Percentiles rank a stretch among this genome's conserved stretches.
Evolutionary conservation across 441 rosid species (phyloP).

Genomic region (Bocquillonia castaneifolia): DNA sequence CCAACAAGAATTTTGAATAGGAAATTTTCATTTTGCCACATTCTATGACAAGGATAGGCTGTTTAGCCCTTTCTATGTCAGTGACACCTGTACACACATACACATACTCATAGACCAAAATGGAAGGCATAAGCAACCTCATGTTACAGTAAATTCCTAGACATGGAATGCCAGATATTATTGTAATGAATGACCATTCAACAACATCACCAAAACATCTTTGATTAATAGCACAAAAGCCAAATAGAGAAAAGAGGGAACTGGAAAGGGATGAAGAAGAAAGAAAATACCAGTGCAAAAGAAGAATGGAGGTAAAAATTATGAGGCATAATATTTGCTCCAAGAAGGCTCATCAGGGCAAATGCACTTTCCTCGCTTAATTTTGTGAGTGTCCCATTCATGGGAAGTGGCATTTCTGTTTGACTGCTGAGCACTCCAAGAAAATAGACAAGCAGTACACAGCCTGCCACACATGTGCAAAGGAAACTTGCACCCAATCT

Average conservation of each 20-base stretch:
- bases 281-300: constrained; percentile 59
- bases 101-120: neutral
- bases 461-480: constrained; percentile 51
- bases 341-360: constrained; percentile 94
- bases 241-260: neutral
- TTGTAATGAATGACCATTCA: neutral
- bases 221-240: neutral
- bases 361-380: constrained; percentile 74
- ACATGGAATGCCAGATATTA: neutral
- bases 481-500: constrained; percentile 48
- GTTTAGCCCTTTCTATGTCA: neutral
- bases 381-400: constrained; percentile 48
- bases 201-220: neutral
- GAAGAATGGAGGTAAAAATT: constrained; percentile 95
- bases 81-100: neutral
- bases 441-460: constrained; percentile 53
- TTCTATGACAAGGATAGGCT: neutral
- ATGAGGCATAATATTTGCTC: constrained; percentile 95
- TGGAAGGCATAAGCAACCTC: neutral
- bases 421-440: constrained; percentile 76
- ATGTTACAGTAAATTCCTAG: neutral
- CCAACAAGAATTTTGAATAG: too few relatives aligned
- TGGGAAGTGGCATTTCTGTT: constrained; percentile 64
- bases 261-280: constrained; percentile 9
- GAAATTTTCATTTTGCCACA: constrained; percentile 3